Evolutionary conservation across 129 eudicot genomes (phyloP).

Genomic region (Flaveria bidentis): DNA sequence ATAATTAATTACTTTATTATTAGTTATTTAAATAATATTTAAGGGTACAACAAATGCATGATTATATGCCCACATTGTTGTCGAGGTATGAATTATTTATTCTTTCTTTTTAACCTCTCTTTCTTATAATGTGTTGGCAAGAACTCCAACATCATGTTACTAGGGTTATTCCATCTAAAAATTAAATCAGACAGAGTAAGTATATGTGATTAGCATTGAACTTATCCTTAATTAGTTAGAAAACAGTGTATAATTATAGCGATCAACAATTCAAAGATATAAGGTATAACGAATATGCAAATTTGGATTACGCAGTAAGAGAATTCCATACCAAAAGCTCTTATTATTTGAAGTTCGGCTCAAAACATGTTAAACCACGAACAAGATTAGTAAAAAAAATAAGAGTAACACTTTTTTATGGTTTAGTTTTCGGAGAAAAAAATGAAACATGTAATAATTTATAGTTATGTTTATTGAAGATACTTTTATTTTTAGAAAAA

Average conservation of each 20-base stretch:
- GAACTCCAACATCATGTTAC: constrained; percentile 29
- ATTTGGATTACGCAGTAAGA: neutral
- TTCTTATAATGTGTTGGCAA: constrained; percentile 25
- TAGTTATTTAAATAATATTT: neutral
- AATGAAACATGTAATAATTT: too few relatives aligned
- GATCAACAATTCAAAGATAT: neutral
- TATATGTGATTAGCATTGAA: neutral
- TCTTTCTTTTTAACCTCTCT: constrained; percentile 9
- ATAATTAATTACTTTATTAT: neutral
- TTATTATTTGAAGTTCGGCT: too few relatives aligned
- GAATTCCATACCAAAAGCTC: neutral
- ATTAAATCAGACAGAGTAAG: neutral
- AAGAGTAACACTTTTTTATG: too few relatives aligned
- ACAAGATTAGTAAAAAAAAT: too few relatives aligned
- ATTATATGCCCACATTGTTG: constrained; percentile 37
- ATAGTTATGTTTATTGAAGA: too few relatives aligned
- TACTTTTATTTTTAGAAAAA: too few relatives aligned
- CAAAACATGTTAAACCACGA: too few relatives aligned
- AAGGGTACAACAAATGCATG: constrained; percentile 30
- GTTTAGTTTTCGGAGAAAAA: too few relatives aligned
- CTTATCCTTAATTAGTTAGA: neutral
- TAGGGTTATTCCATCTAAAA: neutral
- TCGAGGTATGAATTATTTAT: constrained; percentile 9
- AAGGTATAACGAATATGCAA: neutral
- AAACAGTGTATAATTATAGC: neutral